These are phyloP conservation scores for Prillingera fragicola DNA, from an alignment of 1,284 basidiomycete species.

Conservation along the genomic window DNA sequence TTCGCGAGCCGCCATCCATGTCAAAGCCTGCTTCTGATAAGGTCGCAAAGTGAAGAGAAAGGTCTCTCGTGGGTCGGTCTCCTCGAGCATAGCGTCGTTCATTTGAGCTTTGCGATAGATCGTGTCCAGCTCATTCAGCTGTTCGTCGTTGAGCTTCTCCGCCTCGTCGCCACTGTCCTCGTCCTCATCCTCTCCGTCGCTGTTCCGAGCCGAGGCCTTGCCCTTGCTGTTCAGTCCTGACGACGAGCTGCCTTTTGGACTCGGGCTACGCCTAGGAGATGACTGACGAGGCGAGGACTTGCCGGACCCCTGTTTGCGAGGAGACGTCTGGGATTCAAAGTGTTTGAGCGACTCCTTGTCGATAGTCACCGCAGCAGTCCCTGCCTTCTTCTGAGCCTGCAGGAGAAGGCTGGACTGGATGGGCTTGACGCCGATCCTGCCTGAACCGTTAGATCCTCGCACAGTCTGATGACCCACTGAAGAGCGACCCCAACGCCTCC, in stretches of 20 bases:
- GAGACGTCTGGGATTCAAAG: no score
- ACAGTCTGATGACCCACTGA: slow-evolving; percentile 27
- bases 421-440: slow-evolving; percentile 44
- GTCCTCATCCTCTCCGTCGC: slow-evolving; percentile 53
- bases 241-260: slow-evolving; percentile 25
- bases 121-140: slow-evolving; percentile 57
- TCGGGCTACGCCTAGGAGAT: slow-evolving; percentile 20
- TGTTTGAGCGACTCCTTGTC: slow-evolving; percentile 34
- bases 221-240: slow-evolving; percentile 22
- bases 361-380: slow-evolving; percentile 27
- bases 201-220: slow-evolving; percentile 30
- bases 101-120: slow-evolving; percentile 81
- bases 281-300: slow-evolving; percentile 1
- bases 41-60: slow-evolving; percentile 75
- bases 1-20: slow-evolving; percentile 92
- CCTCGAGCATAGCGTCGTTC: slow-evolving; percentile 67
- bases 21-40: slow-evolving; percentile 92
- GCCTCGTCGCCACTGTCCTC: slow-evolving; percentile 54
- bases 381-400: slow-evolving; percentile 42
- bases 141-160: slow-evolving; percentile 70
- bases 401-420: slow-evolving; percentile 41
- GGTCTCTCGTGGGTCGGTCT: slow-evolving; percentile 73
- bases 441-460: slow-evolving; percentile 12
- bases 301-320: no score
- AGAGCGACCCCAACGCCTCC: slow-evolving; percentile 41